Percentiles rank a stretch among this genome's conserved stretches.
Evolutionary conservation across 2,329 filamentous ascomycete genomes (phyloP).

Genomic region (Colletotrichum sp.): DNA sequence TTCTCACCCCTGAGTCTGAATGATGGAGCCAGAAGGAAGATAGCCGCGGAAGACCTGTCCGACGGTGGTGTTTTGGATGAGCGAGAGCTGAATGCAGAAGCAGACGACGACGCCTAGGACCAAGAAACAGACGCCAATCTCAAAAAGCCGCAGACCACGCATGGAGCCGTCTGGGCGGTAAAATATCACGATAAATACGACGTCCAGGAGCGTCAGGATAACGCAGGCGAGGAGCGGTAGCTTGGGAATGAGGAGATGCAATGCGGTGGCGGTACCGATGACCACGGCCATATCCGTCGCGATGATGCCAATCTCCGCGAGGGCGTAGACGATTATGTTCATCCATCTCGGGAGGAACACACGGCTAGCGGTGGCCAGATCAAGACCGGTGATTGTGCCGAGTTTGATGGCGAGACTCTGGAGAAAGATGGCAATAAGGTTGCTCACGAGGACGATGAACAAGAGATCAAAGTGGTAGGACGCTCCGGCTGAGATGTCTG

Average conservation of each 20-base stretch:
- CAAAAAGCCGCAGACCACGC: conserved; percentile 64
- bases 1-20: conserved; percentile 58
- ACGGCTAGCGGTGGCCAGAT: conserved; percentile 71
- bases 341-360: conserved; percentile 70
- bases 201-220: conserved; percentile 70
- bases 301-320: conserved; percentile 72
- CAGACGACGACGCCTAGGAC: conserved; percentile 72
- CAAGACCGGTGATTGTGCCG: conserved; percentile 71
- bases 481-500: conserved; percentile 71
- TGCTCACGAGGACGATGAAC: conserved; percentile 72
- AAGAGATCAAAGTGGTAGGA: conserved; percentile 69
- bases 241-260: conserved; percentile 68
- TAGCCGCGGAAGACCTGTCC: conserved; percentile 70
- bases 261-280: conserved; percentile 72
- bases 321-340: conserved; percentile 63
- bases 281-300: conserved; percentile 77
- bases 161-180: conserved; percentile 66
- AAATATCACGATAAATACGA: conserved; percentile 70
- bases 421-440: conserved; percentile 75
- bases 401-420: conserved; percentile 73
- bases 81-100: conserved; percentile 71
- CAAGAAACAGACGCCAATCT: conserved; percentile 65
- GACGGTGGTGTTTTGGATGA: conserved; percentile 59
- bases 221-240: conserved; percentile 72
- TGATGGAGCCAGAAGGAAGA: conserved; percentile 64